phyloP scores from a whole-genome alignment of 768 basidiomycete species.

The Leccinum ochraceum region DNA sequence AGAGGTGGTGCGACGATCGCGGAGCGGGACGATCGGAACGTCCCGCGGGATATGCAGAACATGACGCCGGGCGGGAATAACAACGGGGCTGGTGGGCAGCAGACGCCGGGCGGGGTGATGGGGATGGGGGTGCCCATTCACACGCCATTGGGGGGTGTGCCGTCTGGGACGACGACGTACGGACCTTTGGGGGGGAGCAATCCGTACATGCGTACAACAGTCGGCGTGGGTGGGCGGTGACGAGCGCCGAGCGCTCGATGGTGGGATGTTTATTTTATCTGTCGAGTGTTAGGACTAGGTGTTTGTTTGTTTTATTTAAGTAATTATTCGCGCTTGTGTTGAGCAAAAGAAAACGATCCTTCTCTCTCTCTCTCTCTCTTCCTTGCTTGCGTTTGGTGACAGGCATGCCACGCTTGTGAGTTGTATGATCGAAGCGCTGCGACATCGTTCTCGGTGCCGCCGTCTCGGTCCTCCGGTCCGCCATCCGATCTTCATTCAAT shows the following conservation, averaged over 20 bases:
- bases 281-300: conserved; percentile 14
- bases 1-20: conserved; percentile 80
- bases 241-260: neutral
- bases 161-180: conserved; percentile 52
- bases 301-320: conserved; percentile 26
- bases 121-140: conserved; percentile 46
- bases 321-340: conserved; percentile 35
- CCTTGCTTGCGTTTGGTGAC: neutral
- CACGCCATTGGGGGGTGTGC: conserved; percentile 43
- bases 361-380: neutral
- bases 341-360: neutral
- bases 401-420: neutral
- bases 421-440: neutral
- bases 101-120: conserved; percentile 47
- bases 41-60: conserved; percentile 52
- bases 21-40: conserved; percentile 68
- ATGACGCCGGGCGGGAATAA: conserved; percentile 48
- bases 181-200: conserved; percentile 59
- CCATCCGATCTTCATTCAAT: neutral
- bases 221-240: conserved; percentile 54
- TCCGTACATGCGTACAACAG: conserved; percentile 64
- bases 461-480: neutral
- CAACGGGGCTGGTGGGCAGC: conserved; percentile 34
- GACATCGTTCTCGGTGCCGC: neutral
- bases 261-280: conserved; percentile 21